Percentiles rank a stretch among this genome's conserved stretches.
phyloP scores from a whole-genome alignment of 2,329 filamentous ascomycete species.

The Xylaria sp. region DNA sequence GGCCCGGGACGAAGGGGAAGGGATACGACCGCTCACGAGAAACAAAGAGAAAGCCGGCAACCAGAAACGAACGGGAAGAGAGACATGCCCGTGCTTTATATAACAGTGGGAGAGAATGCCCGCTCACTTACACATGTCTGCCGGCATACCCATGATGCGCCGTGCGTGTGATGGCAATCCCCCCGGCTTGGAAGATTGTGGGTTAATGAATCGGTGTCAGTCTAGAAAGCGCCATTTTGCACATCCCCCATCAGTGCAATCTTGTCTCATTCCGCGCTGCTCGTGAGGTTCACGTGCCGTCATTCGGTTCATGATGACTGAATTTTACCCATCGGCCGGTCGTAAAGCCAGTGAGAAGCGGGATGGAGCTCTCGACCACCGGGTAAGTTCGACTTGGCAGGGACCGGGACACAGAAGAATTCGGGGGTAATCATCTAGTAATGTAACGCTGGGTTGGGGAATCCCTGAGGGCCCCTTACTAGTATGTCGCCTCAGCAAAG shows the following conservation, averaged over 20 bases:
- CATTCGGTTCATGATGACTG: slow-evolving; percentile 14
- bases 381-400: neutral
- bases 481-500: neutral
- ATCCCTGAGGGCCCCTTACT: slow-evolving; percentile 13
- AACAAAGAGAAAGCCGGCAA: slow-evolving; percentile 9
- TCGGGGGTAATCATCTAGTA: neutral
- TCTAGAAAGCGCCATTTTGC: slow-evolving; percentile 8
- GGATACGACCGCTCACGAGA: slow-evolving; percentile 12
- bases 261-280: slow-evolving; percentile 6
- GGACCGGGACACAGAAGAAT: neutral
- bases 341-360: no score
- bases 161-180: slow-evolving; percentile 14
- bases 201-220: slow-evolving; percentile 5
- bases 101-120: neutral
- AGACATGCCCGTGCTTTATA: slow-evolving; percentile 19
- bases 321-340: no score
- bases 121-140: neutral
- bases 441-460: slow-evolving; percentile 15
- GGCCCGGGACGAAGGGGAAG: slow-evolving; percentile 1
- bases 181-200: neutral
- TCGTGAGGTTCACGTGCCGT: slow-evolving; percentile 5
- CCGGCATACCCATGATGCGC: slow-evolving; percentile 10
- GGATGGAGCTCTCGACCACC: no score
- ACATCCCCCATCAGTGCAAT: slow-evolving; percentile 5
- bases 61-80: slow-evolving; percentile 7